Base-by-base conservation (phyloP, 257 asterid genomes). In the Henckelia pumila region DNA sequence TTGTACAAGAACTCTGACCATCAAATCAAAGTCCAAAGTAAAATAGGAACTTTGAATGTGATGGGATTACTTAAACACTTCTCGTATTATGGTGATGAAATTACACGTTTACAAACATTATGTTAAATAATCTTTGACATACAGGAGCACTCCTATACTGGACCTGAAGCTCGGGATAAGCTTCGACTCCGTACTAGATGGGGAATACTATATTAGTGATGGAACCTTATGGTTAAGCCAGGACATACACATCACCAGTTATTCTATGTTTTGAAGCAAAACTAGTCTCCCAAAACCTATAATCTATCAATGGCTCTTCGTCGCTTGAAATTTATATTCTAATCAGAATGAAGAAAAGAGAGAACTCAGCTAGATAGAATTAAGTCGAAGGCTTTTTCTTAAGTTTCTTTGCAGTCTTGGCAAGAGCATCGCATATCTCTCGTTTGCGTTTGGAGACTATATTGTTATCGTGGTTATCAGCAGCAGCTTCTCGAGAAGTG, bases 371-470 rank as follows among this genome's bases (percentile, higher is more conserved):
- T 10, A 3, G 66, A 35, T 14, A 29, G 66, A 57, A 47, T 58
- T 77, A 82, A 7, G 80, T 29, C 0, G 71, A 50, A 0, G 81
- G 70, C 63, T 75, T 81, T 47, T 73, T 88, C 75, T 70, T 85
- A 50, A 79, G 76, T 50, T 73, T 82, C 76, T 84, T 91, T 22
- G 95, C 78, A 70, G 81, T 74, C 86, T 79, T 86, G 64, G 84
- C 92, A 59, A 75, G 84, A 52, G 89, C 86, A 76, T 79, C 77
- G 59, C 91, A 69, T 49, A 73, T 77, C 69, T 82, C 87, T 65
- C 73, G 76, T 78, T 84, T 89, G 9, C 83, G 88, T 78, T 81
- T 79, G 77, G 84, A 62, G 72, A 80, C 70, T 2, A 76, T 71
- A 29, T 63, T 78, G 26, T 64, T 71, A 56, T 76, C 77, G 11